phyloP scores from a whole-genome alignment of 371 early-diverging fungal species.

The Encephalitozoon romaleae region DNA sequence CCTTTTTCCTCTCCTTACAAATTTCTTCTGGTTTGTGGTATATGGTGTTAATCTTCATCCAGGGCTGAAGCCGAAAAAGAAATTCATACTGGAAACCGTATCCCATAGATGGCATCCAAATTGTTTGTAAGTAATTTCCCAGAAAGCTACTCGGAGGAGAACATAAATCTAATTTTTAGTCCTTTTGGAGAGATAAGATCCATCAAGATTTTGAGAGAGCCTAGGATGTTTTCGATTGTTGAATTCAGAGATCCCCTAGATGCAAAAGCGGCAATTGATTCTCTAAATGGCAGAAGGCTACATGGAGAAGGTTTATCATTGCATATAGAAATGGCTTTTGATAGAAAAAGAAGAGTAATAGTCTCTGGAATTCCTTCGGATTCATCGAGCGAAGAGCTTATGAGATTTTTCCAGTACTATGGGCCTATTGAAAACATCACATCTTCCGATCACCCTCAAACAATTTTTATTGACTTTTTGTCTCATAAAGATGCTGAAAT shows the following conservation, averaged over 20 bases:
- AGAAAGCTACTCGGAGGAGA: slow-evolving; percentile 14
- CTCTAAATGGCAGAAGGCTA: neutral
- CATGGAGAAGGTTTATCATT: neutral
- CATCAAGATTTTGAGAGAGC: neutral
- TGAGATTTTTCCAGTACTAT: slow-evolving; percentile 24
- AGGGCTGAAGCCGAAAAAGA: neutral
- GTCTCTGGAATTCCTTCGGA: slow-evolving; percentile 16
- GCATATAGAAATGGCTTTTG: slow-evolving; percentile 20
- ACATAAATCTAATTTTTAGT: slow-evolving; percentile 2
- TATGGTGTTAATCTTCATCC: slow-evolving; percentile 73
- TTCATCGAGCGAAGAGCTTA: neutral
- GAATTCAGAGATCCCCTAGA: neutral
- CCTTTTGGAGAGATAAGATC: slow-evolving; percentile 13
- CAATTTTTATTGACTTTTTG: slow-evolving; percentile 11
- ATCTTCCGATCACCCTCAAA: neutral
- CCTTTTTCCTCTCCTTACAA: slow-evolving; percentile 71
- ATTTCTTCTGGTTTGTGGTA: slow-evolving; percentile 65
- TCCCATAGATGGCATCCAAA: slow-evolving; percentile 9
- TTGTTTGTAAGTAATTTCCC: slow-evolving; percentile 41
- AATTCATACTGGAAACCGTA: neutral
- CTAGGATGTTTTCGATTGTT: neutral
- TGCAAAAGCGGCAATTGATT: neutral
- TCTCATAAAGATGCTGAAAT: slow-evolving; percentile 7
- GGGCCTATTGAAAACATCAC: neutral
- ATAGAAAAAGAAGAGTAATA: slow-evolving; percentile 10